Percentiles rank a stretch among this genome's conserved stretches.
Evolutionary conservation across 352 stramenopile species (phyloP).

Genomic region (Globisporangium carolinianum): DNA sequence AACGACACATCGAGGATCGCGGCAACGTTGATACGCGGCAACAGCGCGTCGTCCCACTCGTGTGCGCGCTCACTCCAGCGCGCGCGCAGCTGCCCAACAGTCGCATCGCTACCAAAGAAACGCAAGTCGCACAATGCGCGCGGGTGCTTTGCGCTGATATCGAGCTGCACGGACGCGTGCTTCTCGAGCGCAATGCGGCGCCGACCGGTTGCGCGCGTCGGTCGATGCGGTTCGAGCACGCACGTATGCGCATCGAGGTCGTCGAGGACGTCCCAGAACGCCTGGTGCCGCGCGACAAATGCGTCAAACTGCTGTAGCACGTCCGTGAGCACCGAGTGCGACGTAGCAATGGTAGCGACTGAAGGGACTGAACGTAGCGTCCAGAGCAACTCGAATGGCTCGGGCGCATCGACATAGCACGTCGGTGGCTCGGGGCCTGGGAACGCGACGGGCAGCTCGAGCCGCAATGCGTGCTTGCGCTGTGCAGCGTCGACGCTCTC

Average conservation of each 20-base stretch:
- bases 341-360: background rate
- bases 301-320: constrained; percentile 42
- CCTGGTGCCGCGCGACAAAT: constrained; percentile 56
- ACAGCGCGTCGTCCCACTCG: constrained; percentile 51
- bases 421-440: constrained; percentile 16
- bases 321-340: constrained; percentile 4
- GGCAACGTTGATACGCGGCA: constrained; percentile 66
- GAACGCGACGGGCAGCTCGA: constrained; percentile 40
- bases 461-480: constrained; percentile 35
- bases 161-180: constrained; percentile 67
- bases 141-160: constrained; percentile 41
- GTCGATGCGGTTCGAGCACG: constrained; percentile 69
- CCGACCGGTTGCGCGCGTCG: constrained; percentile 52
- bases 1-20: constrained; percentile 47
- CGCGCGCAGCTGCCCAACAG: constrained; percentile 41
- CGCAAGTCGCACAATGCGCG: constrained; percentile 45
- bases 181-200: constrained; percentile 58
- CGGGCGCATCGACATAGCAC: constrained; percentile 49
- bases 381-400: constrained; percentile 26
- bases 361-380: background rate
- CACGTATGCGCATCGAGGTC: constrained; percentile 64
- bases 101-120: constrained; percentile 74
- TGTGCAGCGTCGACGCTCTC: constrained; percentile 27
- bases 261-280: constrained; percentile 77
- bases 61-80: constrained; percentile 45